These are phyloP conservation scores for Benincasa hispida DNA, from an alignment of 306 rosid species.

Conservation along the genomic window DNA sequence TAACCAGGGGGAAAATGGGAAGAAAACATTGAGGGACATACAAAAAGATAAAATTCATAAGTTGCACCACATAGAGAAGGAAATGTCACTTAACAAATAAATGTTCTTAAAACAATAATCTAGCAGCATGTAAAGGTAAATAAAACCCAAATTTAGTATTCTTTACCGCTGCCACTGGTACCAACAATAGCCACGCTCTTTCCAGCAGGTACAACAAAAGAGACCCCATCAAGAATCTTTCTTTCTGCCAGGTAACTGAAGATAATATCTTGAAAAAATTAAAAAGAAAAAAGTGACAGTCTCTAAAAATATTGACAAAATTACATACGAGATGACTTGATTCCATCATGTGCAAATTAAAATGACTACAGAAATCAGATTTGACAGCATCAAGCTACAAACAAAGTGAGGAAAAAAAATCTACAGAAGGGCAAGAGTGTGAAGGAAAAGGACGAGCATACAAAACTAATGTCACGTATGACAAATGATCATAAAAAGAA, in stretches of 20 bases:
- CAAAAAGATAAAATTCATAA: background rate
- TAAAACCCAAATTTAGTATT: slow-evolving; percentile 15
- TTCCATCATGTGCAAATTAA: background rate
- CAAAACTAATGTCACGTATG: background rate
- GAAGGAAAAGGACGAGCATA: background rate
- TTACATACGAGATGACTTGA: background rate
- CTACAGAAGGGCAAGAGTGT: background rate
- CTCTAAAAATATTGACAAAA: background rate
- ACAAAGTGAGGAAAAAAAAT: background rate
- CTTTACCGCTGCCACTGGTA: slow-evolving; percentile 98
- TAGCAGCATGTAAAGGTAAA: background rate
- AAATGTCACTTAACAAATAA: background rate
- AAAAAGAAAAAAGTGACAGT: background rate
- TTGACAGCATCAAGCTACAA: background rate
- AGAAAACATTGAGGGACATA: background rate
- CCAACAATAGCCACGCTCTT: slow-evolving; percentile 99
- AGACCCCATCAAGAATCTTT: slow-evolving; percentile 90
- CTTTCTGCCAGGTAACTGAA: slow-evolving; percentile 73
- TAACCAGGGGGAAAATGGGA: background rate
- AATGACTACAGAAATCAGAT: background rate
- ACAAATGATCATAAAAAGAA: background rate
- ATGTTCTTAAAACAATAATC: background rate
- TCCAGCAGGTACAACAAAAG: slow-evolving; percentile 80
- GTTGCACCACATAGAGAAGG: background rate
- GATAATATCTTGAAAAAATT: background rate